phyloP scores from a whole-genome alignment of 352 stramenopile genomes.

The Peronospora farinosa region DNA sequence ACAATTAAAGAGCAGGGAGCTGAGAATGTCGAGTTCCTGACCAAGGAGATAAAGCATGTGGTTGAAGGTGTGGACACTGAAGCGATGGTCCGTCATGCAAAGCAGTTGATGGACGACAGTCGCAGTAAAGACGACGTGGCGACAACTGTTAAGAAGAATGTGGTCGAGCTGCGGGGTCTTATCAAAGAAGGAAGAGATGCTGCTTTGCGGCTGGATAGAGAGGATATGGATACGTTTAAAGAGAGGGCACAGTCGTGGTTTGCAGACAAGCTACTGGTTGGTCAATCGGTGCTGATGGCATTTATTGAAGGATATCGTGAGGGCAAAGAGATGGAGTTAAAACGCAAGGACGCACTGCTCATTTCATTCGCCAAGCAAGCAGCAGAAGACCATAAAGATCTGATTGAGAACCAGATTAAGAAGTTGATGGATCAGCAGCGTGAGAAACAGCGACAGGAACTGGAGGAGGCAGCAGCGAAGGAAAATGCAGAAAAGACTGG shows the following conservation, averaged over 20 bases:
- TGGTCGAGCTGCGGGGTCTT: conserved; percentile 59
- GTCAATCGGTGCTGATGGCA: conserved; percentile 68
- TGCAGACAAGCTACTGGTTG: conserved; percentile 79
- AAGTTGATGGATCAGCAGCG: conserved; percentile 56
- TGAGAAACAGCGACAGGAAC: conserved; percentile 42
- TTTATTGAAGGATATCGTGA: conserved; percentile 81
- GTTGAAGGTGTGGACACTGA: conserved; percentile 61
- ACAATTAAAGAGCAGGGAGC: conserved; percentile 38
- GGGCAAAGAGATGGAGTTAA: conserved; percentile 70
- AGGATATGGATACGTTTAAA: conserved; percentile 63
- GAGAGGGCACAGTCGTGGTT: conserved; percentile 67
- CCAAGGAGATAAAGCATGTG: conserved; percentile 44
- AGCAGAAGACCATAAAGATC: conserved; percentile 65
- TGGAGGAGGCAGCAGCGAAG: conserved; percentile 15
- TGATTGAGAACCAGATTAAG: conserved; percentile 64
- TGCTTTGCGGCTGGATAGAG: conserved; percentile 47
- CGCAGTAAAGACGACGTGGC: conserved; percentile 66
- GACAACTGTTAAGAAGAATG: conserved; percentile 61
- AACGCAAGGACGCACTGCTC: conserved; percentile 64
- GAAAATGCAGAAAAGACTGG: conserved; percentile 8
- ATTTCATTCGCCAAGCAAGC: conserved; percentile 72
- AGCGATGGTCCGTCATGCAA: conserved; percentile 48
- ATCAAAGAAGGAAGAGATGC: conserved; percentile 53
- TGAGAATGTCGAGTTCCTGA: conserved; percentile 53
- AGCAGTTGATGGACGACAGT: conserved; percentile 48